Percentiles rank a stretch among this genome's conserved stretches.
Evolutionary conservation across 441 rosid genomes (phyloP).

Genomic region (Omphalea diandra): DNA sequence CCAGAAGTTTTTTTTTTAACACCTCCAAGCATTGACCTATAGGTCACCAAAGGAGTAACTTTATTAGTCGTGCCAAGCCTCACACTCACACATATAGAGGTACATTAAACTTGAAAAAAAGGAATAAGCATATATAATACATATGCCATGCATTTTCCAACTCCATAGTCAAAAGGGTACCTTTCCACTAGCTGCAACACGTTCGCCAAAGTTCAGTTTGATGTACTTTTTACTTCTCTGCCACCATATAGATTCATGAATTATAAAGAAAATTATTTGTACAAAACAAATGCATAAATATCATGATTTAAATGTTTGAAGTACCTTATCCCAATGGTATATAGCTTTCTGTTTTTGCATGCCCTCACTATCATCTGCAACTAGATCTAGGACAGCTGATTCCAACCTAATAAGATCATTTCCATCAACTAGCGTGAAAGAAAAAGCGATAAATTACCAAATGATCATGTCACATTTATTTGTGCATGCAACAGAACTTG

Average conservation of each 20-base stretch:
- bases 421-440: conserved; percentile 5
- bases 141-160: not conserved
- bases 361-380: conserved; percentile 83
- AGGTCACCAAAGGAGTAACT: too few species aligned
- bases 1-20: too few species aligned
- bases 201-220: conserved; percentile 92
- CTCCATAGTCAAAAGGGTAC: conserved; percentile 43
- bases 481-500: conserved; percentile 9
- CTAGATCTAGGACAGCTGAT: conserved; percentile 86
- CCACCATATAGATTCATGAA: conserved; percentile 26
- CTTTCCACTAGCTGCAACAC: conserved; percentile 98
- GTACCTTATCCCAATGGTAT: conserved; percentile 97
- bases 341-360: conserved; percentile 71
- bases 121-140: too few species aligned
- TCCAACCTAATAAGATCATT: conserved; percentile 59
- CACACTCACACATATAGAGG: too few species aligned
- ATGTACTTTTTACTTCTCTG: conserved; percentile 95
- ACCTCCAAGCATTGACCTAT: too few species aligned
- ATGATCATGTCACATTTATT: not conserved
- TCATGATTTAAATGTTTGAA: conserved; percentile 16
- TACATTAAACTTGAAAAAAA: not conserved
- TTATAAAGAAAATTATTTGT: not conserved
- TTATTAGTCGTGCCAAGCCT: too few species aligned
- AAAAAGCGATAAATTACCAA: not conserved
- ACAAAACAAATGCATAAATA: conserved; percentile 6